A percentile compares a stretch with the other conserved stretches of the same genome.
Conservation (phyloP, 202 grass and related monocot species). For the Carex arenaria region DNA sequence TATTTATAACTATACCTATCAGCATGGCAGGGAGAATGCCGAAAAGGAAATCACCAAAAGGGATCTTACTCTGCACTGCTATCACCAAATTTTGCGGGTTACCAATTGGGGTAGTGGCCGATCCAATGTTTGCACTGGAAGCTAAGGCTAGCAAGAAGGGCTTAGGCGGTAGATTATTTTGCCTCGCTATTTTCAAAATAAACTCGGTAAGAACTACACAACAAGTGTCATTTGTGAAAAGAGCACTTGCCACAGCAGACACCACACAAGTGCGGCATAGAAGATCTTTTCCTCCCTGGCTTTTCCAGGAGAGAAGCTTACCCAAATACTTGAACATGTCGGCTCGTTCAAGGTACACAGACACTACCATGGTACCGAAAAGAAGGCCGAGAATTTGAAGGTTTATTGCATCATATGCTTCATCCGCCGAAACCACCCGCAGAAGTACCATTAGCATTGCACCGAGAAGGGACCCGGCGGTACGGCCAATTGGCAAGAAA, state of each 20-base stretch:
- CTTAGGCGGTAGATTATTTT: constrained; percentile 75
- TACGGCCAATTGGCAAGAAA: constrained; percentile 75
- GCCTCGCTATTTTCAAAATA: constrained; percentile 84
- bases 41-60: constrained; percentile 56
- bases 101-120: constrained; percentile 75
- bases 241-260: constrained; percentile 33
- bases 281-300: constrained; percentile 71
- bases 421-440: constrained; percentile 62
- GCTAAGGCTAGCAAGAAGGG: constrained; percentile 74
- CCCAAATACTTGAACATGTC: constrained; percentile 90
- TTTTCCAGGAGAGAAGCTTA: constrained; percentile 55
- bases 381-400: constrained; percentile 88
- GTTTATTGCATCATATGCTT: constrained; percentile 80
- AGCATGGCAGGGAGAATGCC: constrained; percentile 75
- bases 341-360: constrained; percentile 87
- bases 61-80: constrained; percentile 76
- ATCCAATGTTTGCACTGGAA: constrained; percentile 81
- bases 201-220: constrained; percentile 52
- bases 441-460: constrained; percentile 93
- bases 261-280: constrained; percentile 61
- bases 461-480: constrained; percentile 80
- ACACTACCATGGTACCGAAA: constrained; percentile 94
- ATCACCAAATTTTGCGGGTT: constrained; percentile 98
- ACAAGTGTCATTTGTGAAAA: constrained; percentile 49
- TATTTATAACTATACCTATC: constrained; percentile 51